Evolutionary conservation across 2,329 filamentous ascomycete genomes (phyloP).

Genomic region (Trichoderma arundinaceum): DNA sequence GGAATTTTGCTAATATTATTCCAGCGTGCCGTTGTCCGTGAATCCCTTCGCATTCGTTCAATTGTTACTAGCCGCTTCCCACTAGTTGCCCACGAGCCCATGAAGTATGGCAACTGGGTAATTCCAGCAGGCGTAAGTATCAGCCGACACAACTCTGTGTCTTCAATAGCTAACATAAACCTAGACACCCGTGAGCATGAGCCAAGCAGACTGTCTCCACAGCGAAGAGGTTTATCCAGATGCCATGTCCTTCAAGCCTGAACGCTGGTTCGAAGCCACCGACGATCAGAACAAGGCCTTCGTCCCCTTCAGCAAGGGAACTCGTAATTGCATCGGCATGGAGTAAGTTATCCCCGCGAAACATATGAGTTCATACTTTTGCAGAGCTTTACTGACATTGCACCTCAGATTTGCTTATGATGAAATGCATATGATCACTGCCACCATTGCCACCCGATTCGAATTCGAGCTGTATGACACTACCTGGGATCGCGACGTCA

Average conservation of each 20-base stretch:
- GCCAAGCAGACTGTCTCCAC: background rate
- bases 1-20: background rate
- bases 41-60: background rate
- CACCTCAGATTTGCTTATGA: constrained; percentile 7
- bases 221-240: constrained; percentile 3
- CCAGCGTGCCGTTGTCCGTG: background rate
- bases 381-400: background rate
- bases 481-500: constrained; percentile 1
- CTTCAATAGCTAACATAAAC: background rate
- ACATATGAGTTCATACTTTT: background rate
- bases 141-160: too few relatives aligned
- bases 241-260: background rate
- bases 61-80: background rate
- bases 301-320: constrained; percentile 12
- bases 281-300: constrained; percentile 1
- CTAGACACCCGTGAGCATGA: constrained; percentile 10
- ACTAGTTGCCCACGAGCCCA: background rate
- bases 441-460: background rate
- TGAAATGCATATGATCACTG: constrained; percentile 14
- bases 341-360: background rate
- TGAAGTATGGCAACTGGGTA: background rate
- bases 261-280: constrained; percentile 7
- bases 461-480: constrained; percentile 14
- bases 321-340: constrained; percentile 12
- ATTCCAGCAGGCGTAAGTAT: constrained; percentile 7